Base-by-base conservation (phyloP, 768 basidiomycete genomes). In the Boletus tylopilopsis region DNA sequence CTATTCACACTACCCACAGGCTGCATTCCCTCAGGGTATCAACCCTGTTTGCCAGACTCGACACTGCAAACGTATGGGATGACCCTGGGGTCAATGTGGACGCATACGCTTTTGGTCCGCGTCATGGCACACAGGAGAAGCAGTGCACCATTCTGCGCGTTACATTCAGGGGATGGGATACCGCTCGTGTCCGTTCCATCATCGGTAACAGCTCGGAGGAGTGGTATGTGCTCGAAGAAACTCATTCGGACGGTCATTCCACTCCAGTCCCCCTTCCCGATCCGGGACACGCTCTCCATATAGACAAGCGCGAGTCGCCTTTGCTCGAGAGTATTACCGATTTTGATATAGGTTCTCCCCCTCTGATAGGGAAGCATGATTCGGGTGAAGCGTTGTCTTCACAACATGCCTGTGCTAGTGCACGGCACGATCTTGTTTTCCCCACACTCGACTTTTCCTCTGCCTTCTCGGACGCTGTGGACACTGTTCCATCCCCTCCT, bases 141-240 rank as follows among this genome's bases (percentile, higher is more conserved):
- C 76, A 82, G 6, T 85, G 85, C 56, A 84, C 81, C 16, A 59
- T 86, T 25, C 72, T 90, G 12, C 80, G 79, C 44, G 75, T 94
- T 40, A 78, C 80, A 29, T 88, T 94, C 60, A 69, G 71, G 16
- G 90, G 90, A 3, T 93, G 90, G 87, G 76, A 79, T 4, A 78
- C 78, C 55, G 70, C 71, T 11, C 78, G 80, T 40, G 87, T 91
- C 8, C 72, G 84, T 36, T 67, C 76, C 40, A 74, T 90, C 18
- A 75, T 90, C 12, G 90, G 90, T 12, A 81, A 87, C 61, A 81
- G 79, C 25, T 80, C 83, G 16, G 78, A 74, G 8, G 85, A 83
- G 0, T 92, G 90, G 89, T 91, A 87, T 68, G 73, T 76, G 0
- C 65, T 91, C 16, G 81, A 88, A 60, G 87, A 90, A 58, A 64